These are phyloP conservation scores for Spencermartinsiella ligniputridi DNA, from an alignment of 1,139 yeast genomes.

Conservation along the genomic window DNA sequence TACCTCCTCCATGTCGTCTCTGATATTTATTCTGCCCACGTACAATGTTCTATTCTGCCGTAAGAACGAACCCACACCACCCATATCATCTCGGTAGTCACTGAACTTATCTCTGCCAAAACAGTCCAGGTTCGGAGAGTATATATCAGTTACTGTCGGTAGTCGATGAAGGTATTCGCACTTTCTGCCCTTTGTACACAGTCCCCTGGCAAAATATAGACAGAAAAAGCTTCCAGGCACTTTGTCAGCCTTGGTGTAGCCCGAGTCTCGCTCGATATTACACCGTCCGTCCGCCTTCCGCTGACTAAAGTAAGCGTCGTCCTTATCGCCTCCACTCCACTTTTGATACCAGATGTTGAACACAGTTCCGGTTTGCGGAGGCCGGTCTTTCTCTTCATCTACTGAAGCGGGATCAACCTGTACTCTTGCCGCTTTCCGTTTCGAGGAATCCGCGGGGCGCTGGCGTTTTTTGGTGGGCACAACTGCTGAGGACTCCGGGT, in stretches of 20 bases:
- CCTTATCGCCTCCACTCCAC: conserved; percentile 54
- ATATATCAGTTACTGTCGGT: conserved; percentile 50
- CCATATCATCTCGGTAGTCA: conserved; percentile 87
- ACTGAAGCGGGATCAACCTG: conserved; percentile 69
- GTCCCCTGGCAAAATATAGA: conserved; percentile 82
- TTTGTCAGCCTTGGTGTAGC: conserved; percentile 66
- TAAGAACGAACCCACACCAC: conserved; percentile 85
- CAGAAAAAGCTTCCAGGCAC: conserved; percentile 54
- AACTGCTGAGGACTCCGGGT: too few species aligned
- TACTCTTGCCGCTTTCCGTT: conserved; percentile 50
- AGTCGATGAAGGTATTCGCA: conserved; percentile 77
- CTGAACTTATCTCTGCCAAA: conserved; percentile 88
- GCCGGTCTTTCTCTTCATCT: conserved; percentile 52
- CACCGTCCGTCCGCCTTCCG: conserved; percentile 52
- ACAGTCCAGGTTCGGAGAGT: conserved; percentile 71
- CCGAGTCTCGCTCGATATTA: conserved; percentile 59
- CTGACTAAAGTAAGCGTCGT: conserved; percentile 33
- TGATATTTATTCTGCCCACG: conserved; percentile 59
- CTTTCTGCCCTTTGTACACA: conserved; percentile 70
- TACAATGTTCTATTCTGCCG: conserved; percentile 67
- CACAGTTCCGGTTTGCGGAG: conserved; percentile 74
- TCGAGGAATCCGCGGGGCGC: too few species aligned
- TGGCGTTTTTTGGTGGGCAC: too few species aligned
- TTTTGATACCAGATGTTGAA: conserved; percentile 86
- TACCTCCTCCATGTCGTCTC: conserved; percentile 40